phyloP scores from a whole-genome alignment of 331 rosid species.

The Quercus phellos region DNA sequence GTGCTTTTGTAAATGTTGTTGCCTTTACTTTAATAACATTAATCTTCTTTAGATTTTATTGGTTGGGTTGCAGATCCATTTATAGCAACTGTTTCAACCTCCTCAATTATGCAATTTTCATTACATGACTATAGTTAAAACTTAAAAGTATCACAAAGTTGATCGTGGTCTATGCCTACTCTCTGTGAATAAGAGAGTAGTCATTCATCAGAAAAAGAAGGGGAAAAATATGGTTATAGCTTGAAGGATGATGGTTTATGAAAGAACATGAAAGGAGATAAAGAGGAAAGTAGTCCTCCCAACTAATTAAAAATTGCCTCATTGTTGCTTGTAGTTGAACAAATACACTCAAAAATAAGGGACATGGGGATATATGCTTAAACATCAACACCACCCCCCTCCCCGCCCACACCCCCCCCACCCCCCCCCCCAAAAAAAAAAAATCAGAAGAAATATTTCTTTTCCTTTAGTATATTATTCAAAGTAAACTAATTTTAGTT shows the following conservation, averaged over 20 bases:
- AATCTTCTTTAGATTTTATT: not conserved
- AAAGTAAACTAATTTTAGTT: not conserved
- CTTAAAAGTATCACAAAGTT: not conserved
- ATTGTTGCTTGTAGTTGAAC: not conserved
- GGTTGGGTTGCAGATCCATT: not conserved
- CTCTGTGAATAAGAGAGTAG: not conserved
- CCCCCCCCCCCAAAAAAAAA: not conserved
- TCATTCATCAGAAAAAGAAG: not conserved
- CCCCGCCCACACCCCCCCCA: no score
- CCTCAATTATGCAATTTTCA: not conserved
- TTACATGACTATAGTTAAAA: not conserved
- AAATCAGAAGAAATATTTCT: not conserved
- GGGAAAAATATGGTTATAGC: not conserved
- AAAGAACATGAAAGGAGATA: not conserved
- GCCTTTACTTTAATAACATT: not conserved
- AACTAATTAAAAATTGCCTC: not conserved
- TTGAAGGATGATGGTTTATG: not conserved
- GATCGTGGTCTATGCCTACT: not conserved
- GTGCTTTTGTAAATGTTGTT: not conserved
- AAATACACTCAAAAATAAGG: not conserved
- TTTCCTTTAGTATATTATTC: not conserved
- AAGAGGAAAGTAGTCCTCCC: not conserved
- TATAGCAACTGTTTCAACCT: not conserved
- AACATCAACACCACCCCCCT: not conserved
- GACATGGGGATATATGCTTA: not conserved